Evolutionary conservation across 164 flowering plant species (phyloP).

Genomic region (Umbilicus rupestris): DNA sequence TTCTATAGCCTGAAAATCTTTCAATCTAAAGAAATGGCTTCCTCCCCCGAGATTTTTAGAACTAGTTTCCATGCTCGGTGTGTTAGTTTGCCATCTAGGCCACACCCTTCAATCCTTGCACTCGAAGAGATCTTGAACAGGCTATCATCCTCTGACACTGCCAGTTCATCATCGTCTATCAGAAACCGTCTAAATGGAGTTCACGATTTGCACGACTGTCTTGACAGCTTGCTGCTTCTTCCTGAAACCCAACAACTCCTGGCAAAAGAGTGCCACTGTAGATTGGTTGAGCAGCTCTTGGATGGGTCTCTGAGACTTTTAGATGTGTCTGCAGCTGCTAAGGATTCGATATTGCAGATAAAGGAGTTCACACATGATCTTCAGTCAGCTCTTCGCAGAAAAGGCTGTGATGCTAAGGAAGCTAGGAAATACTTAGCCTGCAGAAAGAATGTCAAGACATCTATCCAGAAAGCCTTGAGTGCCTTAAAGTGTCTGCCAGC

Average conservation of each 20-base stretch:
- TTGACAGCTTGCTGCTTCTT: slow-evolving; percentile 20
- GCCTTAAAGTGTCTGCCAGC: slow-evolving; percentile 4
- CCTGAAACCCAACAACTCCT: slow-evolving; percentile 22
- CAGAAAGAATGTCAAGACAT: slow-evolving; percentile 14
- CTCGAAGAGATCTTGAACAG: slow-evolving; percentile 17
- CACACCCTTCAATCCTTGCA: slow-evolving; percentile 17
- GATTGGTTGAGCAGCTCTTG: slow-evolving; percentile 15
- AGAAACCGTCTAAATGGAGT: slow-evolving; percentile 17
- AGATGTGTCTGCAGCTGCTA: slow-evolving; percentile 10
- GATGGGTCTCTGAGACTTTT: slow-evolving; percentile 26
- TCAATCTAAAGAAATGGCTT: neutral
- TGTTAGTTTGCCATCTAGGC: slow-evolving; percentile 20
- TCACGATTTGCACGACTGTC: slow-evolving; percentile 19
- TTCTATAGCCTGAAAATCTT: neutral
- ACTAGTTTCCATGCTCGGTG: slow-evolving; percentile 17
- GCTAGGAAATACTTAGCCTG: slow-evolving; percentile 10
- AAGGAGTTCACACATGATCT: slow-evolving; percentile 15
- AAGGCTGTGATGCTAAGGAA: slow-evolving; percentile 9
- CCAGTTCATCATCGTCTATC: slow-evolving; percentile 18
- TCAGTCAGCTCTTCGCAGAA: slow-evolving; percentile 14
- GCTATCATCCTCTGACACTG: slow-evolving; percentile 13
- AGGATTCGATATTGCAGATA: slow-evolving; percentile 12
- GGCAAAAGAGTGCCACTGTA: neutral
- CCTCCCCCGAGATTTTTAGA: slow-evolving; percentile 1
- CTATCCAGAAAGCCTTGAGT: slow-evolving; percentile 9